Conservation (phyloP, 73 alveolate genomes). For the Tetrahymena malaccensis region DNA sequence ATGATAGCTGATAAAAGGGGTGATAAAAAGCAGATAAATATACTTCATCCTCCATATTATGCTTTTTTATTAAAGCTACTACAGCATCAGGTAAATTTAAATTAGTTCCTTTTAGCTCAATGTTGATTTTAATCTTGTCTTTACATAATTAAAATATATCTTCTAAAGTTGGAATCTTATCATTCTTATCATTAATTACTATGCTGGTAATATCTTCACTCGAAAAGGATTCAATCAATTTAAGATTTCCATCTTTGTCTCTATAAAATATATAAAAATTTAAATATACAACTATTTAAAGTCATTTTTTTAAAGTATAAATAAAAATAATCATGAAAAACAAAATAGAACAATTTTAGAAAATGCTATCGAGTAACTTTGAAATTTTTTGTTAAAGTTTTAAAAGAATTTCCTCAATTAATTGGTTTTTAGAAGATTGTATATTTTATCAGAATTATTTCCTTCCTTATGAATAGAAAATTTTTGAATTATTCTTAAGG, state of each 20-base stretch:
- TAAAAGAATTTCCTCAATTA: neutral
- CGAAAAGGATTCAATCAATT: neutral
- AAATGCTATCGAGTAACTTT: neutral
- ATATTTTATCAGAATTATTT: neutral
- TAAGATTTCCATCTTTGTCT: neutral
- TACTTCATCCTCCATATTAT: neutral
- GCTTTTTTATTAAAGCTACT: neutral
- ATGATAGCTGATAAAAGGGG: neutral
- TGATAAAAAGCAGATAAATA: neutral
- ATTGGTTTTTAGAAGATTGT: neutral
- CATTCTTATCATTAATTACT: neutral
- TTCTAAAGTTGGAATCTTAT: neutral
- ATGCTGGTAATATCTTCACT: neutral
- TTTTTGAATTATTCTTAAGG: too few species aligned
- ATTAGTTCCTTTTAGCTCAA: neutral
- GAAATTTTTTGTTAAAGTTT: too few species aligned
- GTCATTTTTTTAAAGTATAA: too few species aligned
- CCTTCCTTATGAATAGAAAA: neutral
- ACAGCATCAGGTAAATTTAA: neutral
- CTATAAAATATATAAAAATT: neutral
- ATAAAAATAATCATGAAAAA: too few species aligned
- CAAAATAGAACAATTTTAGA: neutral
- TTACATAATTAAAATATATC: neutral
- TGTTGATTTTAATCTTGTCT: neutral
- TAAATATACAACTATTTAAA: neutral